These are phyloP conservation scores for Hypholoma fasciculare DNA, from an alignment of 768 basidiomycete genomes.

Conservation along the genomic window DNA sequence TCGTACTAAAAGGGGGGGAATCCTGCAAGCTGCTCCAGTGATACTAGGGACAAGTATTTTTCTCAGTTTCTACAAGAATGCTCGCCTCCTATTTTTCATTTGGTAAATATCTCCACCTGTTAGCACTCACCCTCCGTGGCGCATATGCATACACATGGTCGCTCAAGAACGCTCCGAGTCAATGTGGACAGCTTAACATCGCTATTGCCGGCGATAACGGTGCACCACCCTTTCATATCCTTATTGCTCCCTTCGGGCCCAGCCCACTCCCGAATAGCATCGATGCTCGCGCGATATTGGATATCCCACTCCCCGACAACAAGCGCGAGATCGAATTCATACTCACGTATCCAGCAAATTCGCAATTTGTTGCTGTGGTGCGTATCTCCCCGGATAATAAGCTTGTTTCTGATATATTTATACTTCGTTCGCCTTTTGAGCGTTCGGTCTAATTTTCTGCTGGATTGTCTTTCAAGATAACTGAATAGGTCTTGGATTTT, in stretches of 20 bases:
- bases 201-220: constrained; percentile 56
- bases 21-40: too few species aligned
- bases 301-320: constrained; percentile 47
- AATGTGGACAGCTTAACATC: constrained; percentile 66
- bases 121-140: constrained; percentile 22
- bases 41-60: too few species aligned
- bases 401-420: too few species aligned
- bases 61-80: too few species aligned
- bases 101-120: too few species aligned
- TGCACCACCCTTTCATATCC: constrained; percentile 62
- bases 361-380: constrained; percentile 77
- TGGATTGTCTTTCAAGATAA: not conserved
- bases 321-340: constrained; percentile 47
- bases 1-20: too few species aligned
- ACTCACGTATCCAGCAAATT: constrained; percentile 63
- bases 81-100: too few species aligned
- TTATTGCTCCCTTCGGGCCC: constrained; percentile 69
- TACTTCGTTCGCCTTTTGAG: too few species aligned
- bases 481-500: not conserved
- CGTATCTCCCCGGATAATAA: not conserved
- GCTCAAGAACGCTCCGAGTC: constrained; percentile 49
- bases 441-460: not conserved
- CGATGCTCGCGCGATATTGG: constrained; percentile 63
- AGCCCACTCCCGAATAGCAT: constrained; percentile 57
- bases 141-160: constrained; percentile 45